A percentile compares a stretch with the other conserved stretches of the same genome.
Conservation (phyloP, 2,329 filamentous ascomycete species). For the Ilyonectria mors-panacis region DNA sequence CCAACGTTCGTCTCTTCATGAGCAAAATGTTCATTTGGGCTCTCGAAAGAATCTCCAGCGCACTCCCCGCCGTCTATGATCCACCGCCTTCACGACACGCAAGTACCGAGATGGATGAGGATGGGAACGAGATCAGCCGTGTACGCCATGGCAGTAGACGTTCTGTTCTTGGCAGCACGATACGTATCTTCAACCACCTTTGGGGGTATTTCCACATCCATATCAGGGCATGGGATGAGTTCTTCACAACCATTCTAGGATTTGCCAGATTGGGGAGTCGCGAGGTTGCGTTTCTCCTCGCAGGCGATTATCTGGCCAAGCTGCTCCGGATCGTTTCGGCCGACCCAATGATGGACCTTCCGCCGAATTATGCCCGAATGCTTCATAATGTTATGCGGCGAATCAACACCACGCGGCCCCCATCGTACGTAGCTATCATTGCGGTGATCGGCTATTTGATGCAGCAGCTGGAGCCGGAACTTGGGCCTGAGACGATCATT, state of each 20-base stretch:
- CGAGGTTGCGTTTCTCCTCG: slow-evolving; percentile 72
- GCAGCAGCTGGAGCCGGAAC: slow-evolving; percentile 57
- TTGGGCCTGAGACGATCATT: slow-evolving; percentile 54
- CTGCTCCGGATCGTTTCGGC: slow-evolving; percentile 73
- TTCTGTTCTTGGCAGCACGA: slow-evolving; percentile 55
- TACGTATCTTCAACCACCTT: slow-evolving; percentile 67
- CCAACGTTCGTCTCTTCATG: slow-evolving; percentile 67
- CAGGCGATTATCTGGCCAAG: slow-evolving; percentile 72
- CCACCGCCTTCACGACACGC: slow-evolving; percentile 20
- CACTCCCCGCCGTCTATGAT: slow-evolving; percentile 64
- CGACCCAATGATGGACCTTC: slow-evolving; percentile 67
- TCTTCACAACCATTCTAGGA: slow-evolving; percentile 78
- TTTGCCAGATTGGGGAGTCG: slow-evolving; percentile 74
- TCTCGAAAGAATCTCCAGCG: slow-evolving; percentile 66
- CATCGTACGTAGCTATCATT: slow-evolving; percentile 69
- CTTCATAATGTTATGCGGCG: slow-evolving; percentile 67
- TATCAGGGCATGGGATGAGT: slow-evolving; percentile 81
- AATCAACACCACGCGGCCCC: slow-evolving; percentile 62
- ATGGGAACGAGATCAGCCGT: slow-evolving; percentile 37
- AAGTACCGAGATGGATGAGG: slow-evolving; percentile 50
- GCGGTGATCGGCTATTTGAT: slow-evolving; percentile 64
- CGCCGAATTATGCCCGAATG: slow-evolving; percentile 70
- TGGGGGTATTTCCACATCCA: slow-evolving; percentile 75
- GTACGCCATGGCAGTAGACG: slow-evolving; percentile 12
- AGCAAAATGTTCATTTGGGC: slow-evolving; percentile 67